A percentile compares a stretch with the other conserved stretches of the same genome.
phyloP scores from a whole-genome alignment of 371 early-diverging fungal genomes.

The Fennellomyces sp. region DNA sequence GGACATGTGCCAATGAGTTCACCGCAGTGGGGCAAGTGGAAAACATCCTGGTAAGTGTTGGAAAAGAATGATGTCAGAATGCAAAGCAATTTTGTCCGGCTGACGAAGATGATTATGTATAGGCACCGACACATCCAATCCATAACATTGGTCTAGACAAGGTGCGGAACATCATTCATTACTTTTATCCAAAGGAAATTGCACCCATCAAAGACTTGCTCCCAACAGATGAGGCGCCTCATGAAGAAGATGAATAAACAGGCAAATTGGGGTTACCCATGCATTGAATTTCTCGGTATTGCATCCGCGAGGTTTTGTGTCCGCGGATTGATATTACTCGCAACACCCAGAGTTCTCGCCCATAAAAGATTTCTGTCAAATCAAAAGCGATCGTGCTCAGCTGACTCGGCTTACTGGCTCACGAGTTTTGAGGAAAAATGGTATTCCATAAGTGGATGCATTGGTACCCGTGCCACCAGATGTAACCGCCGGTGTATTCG shows the following conservation, averaged over 20 bases:
- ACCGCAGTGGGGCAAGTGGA: constrained; percentile 53
- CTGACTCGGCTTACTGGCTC: no score
- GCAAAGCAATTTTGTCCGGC: not conserved
- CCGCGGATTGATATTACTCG: no score
- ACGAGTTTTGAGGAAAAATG: no score
- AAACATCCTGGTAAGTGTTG: constrained; percentile 52
- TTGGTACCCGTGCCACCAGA: constrained; percentile 1
- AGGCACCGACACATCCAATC: constrained; percentile 64
- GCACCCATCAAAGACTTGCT: constrained; percentile 20
- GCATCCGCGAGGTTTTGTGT: no score
- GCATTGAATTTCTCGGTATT: no score
- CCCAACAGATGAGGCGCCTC: constrained; percentile 37
- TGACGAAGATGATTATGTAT: not conserved
- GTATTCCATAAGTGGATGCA: not conserved
- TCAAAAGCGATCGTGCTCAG: not conserved
- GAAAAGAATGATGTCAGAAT: constrained; percentile 8
- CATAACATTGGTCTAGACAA: constrained; percentile 55
- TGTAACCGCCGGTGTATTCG: not conserved
- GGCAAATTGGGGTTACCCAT: no score
- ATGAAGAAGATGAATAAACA: not conserved
- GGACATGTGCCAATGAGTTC: constrained; percentile 38
- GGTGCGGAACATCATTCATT: constrained; percentile 40
- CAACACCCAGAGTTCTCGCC: not conserved
- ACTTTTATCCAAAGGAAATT: constrained; percentile 43
- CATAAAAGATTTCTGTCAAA: not conserved